Base-by-base conservation (phyloP, 2,329 filamentous ascomycete species). In the Grosmannia huntii region DNA sequence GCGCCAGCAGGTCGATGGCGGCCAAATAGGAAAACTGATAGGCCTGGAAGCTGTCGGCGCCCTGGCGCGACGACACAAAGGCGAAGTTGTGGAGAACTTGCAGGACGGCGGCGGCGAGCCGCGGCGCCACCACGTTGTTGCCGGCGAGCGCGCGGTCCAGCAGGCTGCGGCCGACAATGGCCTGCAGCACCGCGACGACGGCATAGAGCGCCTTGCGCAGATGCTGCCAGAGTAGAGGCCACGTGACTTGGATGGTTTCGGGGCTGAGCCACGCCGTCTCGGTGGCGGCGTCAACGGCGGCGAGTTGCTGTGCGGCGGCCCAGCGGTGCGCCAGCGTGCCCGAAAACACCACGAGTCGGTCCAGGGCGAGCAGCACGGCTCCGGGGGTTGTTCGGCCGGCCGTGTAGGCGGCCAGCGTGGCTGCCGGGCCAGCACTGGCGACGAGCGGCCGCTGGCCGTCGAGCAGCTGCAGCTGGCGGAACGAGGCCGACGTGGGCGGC, bases 11-110 rank as follows among this genome's bases (percentile, higher is more conserved):
- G 69, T 96, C 91, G 62, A 96, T 83, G 4, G 90, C 85, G 1
- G 88, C 84, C 25, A 95, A 78, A 65, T 90, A 90, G 28, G 89
- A 85, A 67, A 96, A 96, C 1, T 81, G 84, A 70, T 95, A 92
- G 59, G 89, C 87, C 57, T 91, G 89, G 65, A 95, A 95, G 1
- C 83, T 79, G 61, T 80, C 82, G 58, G 86, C 84, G 23, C 86
- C 85, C 58, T 88, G 79, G 46, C 88, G 80, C 16, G 84, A 85
- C 0, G 89, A 89, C 61, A 96, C 83, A 68, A 96, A 96, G 70
- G 85, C 89, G 23, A 95, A 73, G 65, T 89, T 86, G 31, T 89
- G 84, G 12, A 96, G 79, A 14, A 82, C 83, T 61, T 86, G 83
- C 19, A 96, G 76, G 1, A 85, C 82, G 68, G 87, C 87, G 52